phyloP scores from a whole-genome alignment of 495 filamentous ascomycete species.

The Echria macrotheca region DNA sequence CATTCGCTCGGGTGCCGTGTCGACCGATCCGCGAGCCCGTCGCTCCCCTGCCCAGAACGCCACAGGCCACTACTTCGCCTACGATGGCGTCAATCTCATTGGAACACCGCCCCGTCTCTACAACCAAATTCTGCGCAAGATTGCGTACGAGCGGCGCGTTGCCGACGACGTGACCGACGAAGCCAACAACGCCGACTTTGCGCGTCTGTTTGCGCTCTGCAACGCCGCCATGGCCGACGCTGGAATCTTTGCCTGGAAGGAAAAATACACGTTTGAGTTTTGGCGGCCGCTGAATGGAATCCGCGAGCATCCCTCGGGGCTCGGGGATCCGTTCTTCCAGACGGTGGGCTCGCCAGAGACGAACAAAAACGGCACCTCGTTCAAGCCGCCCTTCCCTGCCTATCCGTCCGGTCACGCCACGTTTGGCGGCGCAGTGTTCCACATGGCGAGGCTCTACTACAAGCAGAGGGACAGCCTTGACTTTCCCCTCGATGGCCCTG shows the following conservation, averaged over 20 bases:
- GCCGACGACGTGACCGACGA: slow-evolving; percentile 3
- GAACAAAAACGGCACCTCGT: slow-evolving; percentile 1
- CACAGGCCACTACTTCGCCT: slow-evolving; percentile 1
- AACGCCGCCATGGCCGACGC: slow-evolving; percentile 5
- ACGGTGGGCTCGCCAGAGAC: slow-evolving; percentile 2
- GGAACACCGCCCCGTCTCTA: slow-evolving; percentile 6
- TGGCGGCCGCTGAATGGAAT: slow-evolving; percentile 2
- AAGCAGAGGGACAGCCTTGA: slow-evolving; percentile 1
- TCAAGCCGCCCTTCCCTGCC: slow-evolving; percentile 5
- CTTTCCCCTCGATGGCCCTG: slow-evolving; percentile 3
- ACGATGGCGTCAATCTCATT: slow-evolving; percentile 1
- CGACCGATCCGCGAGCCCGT: slow-evolving; percentile 1
- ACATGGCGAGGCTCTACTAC: slow-evolving; percentile 7
- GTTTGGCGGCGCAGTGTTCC: slow-evolving; percentile 1
- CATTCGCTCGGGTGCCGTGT: neutral
- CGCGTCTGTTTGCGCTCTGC: slow-evolving; percentile 5
- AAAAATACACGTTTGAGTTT: slow-evolving; percentile 3
- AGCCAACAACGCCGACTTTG: slow-evolving; percentile 7
- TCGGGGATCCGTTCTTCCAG: slow-evolving; percentile 5
- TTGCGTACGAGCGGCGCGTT: neutral
- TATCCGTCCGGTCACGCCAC: slow-evolving; percentile 6
- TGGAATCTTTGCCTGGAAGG: slow-evolving; percentile 6
- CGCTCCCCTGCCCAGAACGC: neutral
- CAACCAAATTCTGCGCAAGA: slow-evolving; percentile 6
- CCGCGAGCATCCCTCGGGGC: slow-evolving; percentile 5